Percentiles rank a stretch among this genome's conserved stretches.
phyloP scores from a whole-genome alignment of 2,329 filamentous ascomycete genomes.

The Cladosporium sp. region DNA sequence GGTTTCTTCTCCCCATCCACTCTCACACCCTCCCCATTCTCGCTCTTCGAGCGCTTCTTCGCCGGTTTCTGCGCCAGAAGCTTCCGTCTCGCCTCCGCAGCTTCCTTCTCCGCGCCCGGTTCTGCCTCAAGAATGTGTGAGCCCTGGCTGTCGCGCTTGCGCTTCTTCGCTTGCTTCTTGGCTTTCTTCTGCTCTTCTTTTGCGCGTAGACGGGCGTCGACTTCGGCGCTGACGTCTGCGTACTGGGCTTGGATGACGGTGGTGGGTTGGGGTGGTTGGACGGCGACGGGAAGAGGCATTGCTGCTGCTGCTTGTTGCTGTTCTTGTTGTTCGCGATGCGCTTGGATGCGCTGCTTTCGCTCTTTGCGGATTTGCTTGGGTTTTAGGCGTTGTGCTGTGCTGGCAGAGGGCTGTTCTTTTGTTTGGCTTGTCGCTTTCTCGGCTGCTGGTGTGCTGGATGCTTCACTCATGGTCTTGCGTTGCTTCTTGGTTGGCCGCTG shows the following conservation, averaged over 20 bases:
- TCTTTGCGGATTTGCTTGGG: constrained; percentile 11
- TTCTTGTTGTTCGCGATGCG: not conserved
- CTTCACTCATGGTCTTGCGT: not conserved
- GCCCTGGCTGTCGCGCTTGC: constrained; percentile 36
- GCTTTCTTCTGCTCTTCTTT: constrained; percentile 31
- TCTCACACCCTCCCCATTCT: constrained; percentile 12
- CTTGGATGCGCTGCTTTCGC: constrained; percentile 5
- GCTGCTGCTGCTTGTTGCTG: not conserved
- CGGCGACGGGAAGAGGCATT: not conserved
- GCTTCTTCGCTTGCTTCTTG: constrained; percentile 34
- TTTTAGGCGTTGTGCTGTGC: constrained; percentile 7
- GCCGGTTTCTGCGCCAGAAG: constrained; percentile 17
- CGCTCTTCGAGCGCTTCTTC: constrained; percentile 23
- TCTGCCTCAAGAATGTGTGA: constrained; percentile 25
- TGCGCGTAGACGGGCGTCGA: constrained; percentile 33
- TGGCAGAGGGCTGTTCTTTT: not conserved
- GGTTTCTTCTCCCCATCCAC: not conserved
- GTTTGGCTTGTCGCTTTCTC: not conserved
- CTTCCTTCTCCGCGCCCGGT: constrained; percentile 30
- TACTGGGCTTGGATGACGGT: constrained; percentile 25
- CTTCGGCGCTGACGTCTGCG: constrained; percentile 35
- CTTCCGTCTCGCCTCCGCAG: not conserved
- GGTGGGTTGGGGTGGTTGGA: not conserved
- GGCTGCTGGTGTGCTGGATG: not conserved
- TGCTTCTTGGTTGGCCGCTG: constrained; percentile 5